These are phyloP conservation scores for Trametes sanguinea DNA, from an alignment of 768 basidiomycete species.

Conservation along the genomic window DNA sequence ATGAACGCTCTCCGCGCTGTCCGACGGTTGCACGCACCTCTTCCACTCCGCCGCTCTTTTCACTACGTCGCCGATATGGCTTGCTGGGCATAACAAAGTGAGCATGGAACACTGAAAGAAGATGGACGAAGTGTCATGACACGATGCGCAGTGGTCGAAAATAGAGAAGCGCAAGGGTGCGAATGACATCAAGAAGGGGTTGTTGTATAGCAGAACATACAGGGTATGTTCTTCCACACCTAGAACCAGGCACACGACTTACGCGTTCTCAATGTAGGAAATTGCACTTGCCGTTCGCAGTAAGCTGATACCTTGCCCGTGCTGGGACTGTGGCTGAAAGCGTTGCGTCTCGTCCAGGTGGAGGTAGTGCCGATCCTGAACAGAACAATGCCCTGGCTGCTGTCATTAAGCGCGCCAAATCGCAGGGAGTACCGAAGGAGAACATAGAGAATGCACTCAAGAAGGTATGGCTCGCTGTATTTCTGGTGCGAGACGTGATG, in stretches of 20 bases:
- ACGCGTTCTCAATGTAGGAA: constrained; percentile 44
- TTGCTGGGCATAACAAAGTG: constrained; percentile 48
- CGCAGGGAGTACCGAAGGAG: constrained; percentile 64
- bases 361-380: constrained; percentile 56
- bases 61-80: constrained; percentile 28
- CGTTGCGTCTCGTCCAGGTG: constrained; percentile 40
- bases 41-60: constrained; percentile 28
- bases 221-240: constrained; percentile 43
- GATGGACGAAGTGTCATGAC: background rate
- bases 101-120: background rate
- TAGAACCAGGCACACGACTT: constrained; percentile 8
- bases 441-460: constrained; percentile 66
- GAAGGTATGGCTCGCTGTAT: constrained; percentile 40
- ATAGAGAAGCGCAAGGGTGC: constrained; percentile 70
- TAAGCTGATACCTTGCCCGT: constrained; percentile 32
- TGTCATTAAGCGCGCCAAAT: constrained; percentile 56
- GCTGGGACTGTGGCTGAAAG: background rate
- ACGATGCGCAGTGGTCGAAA: constrained; percentile 63
- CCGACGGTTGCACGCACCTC: constrained; percentile 1
- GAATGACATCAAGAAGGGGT: constrained; percentile 62
- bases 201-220: constrained; percentile 54
- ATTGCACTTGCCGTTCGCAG: constrained; percentile 62
- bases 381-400: constrained; percentile 55
- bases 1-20: constrained; percentile 11
- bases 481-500: no score